A percentile compares a stretch with the other conserved stretches of the same genome.
Conservation (phyloP, 179 eudicot genomes). For the Dionaea muscipula region DNA sequence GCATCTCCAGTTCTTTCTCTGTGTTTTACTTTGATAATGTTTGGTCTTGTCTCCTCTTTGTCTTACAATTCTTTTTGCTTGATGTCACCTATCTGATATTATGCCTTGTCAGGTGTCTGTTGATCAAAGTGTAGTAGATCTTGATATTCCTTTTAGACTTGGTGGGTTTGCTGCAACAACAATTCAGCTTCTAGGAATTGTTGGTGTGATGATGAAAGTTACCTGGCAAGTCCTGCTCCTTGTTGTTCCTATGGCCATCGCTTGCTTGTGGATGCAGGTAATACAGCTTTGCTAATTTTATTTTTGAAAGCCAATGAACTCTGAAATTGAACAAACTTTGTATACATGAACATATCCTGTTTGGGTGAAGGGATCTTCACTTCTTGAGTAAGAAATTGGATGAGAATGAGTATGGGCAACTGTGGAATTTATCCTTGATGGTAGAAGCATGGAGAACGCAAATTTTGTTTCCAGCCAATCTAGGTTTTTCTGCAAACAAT, state of each 20-base stretch:
- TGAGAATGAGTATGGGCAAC: no score
- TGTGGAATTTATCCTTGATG: no score
- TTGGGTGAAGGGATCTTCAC: no score
- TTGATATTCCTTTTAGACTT: slow-evolving; percentile 45
- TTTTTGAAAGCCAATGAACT: slow-evolving; percentile 6
- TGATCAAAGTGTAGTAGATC: slow-evolving; percentile 45
- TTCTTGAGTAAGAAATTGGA: no score
- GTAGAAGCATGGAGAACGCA: no score
- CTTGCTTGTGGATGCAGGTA: slow-evolving; percentile 99
- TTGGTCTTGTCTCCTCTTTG: slow-evolving; percentile 2
- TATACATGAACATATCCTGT: neutral
- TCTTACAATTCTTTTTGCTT: slow-evolving; percentile 5
- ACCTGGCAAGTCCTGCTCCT: slow-evolving; percentile 99
- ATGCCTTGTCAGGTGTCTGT: slow-evolving; percentile 32
- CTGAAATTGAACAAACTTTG: neutral
- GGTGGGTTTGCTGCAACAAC: slow-evolving; percentile 55
- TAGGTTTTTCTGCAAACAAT: no score
- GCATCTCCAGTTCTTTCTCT: neutral
- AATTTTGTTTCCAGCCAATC: no score
- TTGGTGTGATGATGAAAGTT: slow-evolving; percentile 90
- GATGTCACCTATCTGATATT: slow-evolving; percentile 10
- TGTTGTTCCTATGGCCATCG: slow-evolving; percentile 93
- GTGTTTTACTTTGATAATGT: neutral
- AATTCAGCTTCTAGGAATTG: slow-evolving; percentile 91
- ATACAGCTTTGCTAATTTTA: slow-evolving; percentile 9